Base-by-base conservation (phyloP, 352 stramenopile genomes). In the Aphanomyces invadans region DNA sequence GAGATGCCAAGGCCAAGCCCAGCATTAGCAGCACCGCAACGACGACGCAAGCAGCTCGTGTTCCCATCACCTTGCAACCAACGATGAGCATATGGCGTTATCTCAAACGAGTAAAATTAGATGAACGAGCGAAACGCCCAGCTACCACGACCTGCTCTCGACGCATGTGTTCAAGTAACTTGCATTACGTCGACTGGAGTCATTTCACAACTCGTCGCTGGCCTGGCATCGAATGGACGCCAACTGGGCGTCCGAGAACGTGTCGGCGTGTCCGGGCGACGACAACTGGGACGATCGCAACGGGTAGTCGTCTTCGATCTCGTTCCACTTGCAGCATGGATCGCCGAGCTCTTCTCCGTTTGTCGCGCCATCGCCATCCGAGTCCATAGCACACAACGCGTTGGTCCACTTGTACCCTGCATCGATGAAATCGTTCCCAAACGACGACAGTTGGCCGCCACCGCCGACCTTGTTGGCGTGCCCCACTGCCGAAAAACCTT, bases 271-370 rank as follows among this genome's bases (percentile, higher is more conserved):
- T 15, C 60, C 60, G 4, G 60, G 60, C 2, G 60, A 67, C 31
- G 60, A 56, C 49, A 57, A n/a, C 12, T 57, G 19, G 25, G 49
- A 57, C 19, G 21, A 29, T 21, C 49, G 49, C 7, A 57, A 26
- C 29, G 49, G 49, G 19, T 21, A 33, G 49, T 57, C 49, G 29
- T 33, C 25, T 57, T 57, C 49, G 49, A 57, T 57, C 29, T 57
- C 49, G 29, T 57, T 85, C 85, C 86, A 95, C 48, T 71, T 77
- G 71, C 65, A 70, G 39, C 65, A 70, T 11, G 65, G 65, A 70
- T 70, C 65, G 5, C 45, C 23, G 0, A 70, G 38, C 33, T 70
- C 65, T 69, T 70, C 65, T 23, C 65, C 65, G 52, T 70, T 70
- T 19, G 65, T 70, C 19, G 55, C 51, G 36, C 65, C 65, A 68